Evolutionary conservation across 768 basidiomycete genomes (phyloP).

Genomic region (Lactarius indigo): DNA sequence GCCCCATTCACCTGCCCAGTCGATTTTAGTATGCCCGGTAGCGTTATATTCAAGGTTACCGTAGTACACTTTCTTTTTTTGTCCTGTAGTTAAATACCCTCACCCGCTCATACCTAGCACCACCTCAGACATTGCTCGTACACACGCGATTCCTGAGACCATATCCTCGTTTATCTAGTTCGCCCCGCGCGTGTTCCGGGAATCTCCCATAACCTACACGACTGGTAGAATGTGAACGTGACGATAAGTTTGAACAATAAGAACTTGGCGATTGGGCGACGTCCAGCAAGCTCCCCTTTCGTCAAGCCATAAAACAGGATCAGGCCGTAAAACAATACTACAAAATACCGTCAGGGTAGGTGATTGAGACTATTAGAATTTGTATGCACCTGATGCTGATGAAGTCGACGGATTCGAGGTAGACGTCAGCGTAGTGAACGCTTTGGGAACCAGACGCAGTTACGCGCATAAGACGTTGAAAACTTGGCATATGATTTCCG

Average conservation of each 20-base stretch:
- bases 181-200: too few relatives aligned
- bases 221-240: slow-evolving; percentile 87
- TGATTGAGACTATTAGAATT: background rate
- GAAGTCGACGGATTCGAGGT: slow-evolving; percentile 71
- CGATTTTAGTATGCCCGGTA: too few relatives aligned
- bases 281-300: slow-evolving; percentile 68
- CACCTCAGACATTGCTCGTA: too few relatives aligned
- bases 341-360: background rate
- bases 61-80: too few relatives aligned
- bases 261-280: slow-evolving; percentile 83
- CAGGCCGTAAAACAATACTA: slow-evolving; percentile 77
- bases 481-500: slow-evolving; percentile 73
- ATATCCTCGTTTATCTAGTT: too few relatives aligned
- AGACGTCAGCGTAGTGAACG: slow-evolving; percentile 59
- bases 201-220: too few relatives aligned
- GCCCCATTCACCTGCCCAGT: too few relatives aligned
- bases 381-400: slow-evolving; percentile 67
- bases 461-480: slow-evolving; percentile 61
- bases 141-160: too few relatives aligned
- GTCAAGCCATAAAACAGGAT: slow-evolving; percentile 80
- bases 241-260: slow-evolving; percentile 82
- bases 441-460: slow-evolving; percentile 48
- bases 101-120: too few relatives aligned
- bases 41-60: too few relatives aligned
- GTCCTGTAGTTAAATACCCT: too few relatives aligned